phyloP scores from a whole-genome alignment of 2,329 filamentous ascomycete genomes.

The Colletotrichum tanaceti region DNA sequence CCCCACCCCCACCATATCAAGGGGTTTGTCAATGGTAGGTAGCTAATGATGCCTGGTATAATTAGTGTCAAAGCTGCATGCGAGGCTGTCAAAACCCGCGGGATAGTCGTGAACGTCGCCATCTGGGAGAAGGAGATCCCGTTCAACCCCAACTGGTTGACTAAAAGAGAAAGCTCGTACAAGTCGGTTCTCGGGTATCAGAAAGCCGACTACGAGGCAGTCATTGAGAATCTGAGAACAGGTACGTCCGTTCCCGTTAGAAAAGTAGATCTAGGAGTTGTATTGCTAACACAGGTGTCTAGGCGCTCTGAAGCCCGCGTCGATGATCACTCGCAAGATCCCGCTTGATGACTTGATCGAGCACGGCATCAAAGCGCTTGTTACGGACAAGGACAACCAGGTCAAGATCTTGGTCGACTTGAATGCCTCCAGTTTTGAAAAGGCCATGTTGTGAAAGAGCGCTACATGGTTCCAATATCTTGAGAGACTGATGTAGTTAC shows the following conservation, averaged over 20 bases:
- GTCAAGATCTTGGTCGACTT: conserved; percentile 65
- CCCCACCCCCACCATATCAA: too few relatives aligned
- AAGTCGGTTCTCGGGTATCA: conserved; percentile 42
- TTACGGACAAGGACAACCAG: conserved; percentile 65
- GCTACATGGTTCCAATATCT: too few relatives aligned
- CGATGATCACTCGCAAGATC: conserved; percentile 67
- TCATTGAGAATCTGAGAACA: conserved; percentile 43
- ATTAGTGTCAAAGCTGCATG: conserved; percentile 42
- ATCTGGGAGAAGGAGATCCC: conserved; percentile 45
- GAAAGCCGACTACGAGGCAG: conserved; percentile 43
- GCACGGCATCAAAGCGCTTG: conserved; percentile 62
- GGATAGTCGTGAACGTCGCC: conserved; percentile 45
- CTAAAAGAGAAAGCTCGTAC: conserved; percentile 42
- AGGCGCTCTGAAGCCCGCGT: conserved; percentile 55
- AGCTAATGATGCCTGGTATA: not conserved
- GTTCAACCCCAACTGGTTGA: conserved; percentile 42
- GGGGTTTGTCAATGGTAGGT: fast-evolving
- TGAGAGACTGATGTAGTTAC: too few relatives aligned
- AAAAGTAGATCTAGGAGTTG: too few relatives aligned
- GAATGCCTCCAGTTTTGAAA: conserved; percentile 7
- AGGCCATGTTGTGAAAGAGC: not conserved
- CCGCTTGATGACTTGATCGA: conserved; percentile 61
- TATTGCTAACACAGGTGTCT: not conserved
- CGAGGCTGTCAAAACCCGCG: conserved; percentile 42
- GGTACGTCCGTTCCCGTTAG: conserved; percentile 33